phyloP scores from a whole-genome alignment of 2,329 filamentous ascomycete species.

The Diaporthe sp. region DNA sequence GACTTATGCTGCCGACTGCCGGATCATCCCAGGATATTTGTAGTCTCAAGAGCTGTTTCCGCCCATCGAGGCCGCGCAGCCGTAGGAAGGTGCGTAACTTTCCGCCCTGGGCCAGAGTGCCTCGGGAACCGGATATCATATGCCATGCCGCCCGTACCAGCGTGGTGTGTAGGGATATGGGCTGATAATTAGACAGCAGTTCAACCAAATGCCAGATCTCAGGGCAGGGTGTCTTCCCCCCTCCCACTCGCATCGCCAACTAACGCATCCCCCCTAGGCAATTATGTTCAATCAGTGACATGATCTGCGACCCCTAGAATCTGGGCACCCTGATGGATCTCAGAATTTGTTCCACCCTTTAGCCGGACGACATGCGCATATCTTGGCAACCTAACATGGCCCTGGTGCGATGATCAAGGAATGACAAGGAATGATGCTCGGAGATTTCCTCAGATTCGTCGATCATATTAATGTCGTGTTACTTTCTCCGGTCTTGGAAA shows the following conservation, averaged over 20 bases:
- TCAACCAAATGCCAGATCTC: constrained; percentile 10
- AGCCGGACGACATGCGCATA: background rate
- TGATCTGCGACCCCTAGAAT: background rate
- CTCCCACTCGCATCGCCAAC: background rate
- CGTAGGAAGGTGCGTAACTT: background rate
- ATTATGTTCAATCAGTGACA: background rate
- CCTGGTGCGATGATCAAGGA: background rate
- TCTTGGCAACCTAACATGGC: background rate
- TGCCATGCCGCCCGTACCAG: background rate
- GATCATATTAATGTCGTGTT: background rate
- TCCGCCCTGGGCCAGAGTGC: background rate
- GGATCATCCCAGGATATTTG: constrained; percentile 2
- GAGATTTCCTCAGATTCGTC: background rate
- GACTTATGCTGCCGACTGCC: constrained; percentile 11
- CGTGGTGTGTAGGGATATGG: background rate
- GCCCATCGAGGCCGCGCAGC: background rate
- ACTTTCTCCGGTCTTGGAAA: background rate
- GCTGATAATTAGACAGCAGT: constrained; percentile 6
- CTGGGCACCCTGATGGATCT: background rate
- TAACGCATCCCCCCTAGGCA: background rate
- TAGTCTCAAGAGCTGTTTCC: constrained; percentile 28
- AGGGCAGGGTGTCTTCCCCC: background rate
- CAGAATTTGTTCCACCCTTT: background rate
- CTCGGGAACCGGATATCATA: constrained; percentile 3
- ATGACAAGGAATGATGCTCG: background rate